These are phyloP conservation scores for Skeletonema marinoi DNA, from an alignment of 108 stramenopile genomes.

Conservation along the genomic window DNA sequence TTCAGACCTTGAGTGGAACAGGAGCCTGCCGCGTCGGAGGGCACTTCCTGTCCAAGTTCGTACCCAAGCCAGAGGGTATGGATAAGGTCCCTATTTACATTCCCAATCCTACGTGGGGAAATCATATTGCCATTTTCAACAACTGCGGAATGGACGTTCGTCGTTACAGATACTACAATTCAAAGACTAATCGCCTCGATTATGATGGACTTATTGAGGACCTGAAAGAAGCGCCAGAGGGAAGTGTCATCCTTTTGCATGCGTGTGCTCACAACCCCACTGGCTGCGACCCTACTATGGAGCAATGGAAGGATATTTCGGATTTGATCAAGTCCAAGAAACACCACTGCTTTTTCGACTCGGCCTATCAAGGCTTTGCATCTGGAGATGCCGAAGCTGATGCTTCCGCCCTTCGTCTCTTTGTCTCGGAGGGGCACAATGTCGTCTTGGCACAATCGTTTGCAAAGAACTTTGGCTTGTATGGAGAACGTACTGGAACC, in stretches of 20 bases:
- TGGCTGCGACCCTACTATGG: slow-evolving; percentile 92
- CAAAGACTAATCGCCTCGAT: slow-evolving; percentile 85
- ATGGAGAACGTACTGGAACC: slow-evolving; percentile 96
- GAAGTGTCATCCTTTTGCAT: slow-evolving; percentile 91
- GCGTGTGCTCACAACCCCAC: slow-evolving; percentile 99
- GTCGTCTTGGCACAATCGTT: slow-evolving; percentile 94
- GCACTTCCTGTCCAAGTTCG: slow-evolving; percentile 83
- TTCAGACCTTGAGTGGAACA: slow-evolving; percentile 95
- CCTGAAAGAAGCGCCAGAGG: slow-evolving; percentile 79
- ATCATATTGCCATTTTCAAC: slow-evolving; percentile 93
- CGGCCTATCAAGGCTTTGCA: slow-evolving; percentile 99
- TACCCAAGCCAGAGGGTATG: slow-evolving; percentile 34
- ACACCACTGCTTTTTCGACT: slow-evolving; percentile 94
- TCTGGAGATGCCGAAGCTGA: slow-evolving; percentile 95
- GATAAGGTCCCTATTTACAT: slow-evolving; percentile 73
- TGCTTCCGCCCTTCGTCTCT: slow-evolving; percentile 88
- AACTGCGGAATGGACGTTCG: slow-evolving; percentile 86
- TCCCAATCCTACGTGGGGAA: slow-evolving; percentile 97
- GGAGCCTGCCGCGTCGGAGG: slow-evolving; percentile 96
- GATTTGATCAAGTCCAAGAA: slow-evolving; percentile 73
- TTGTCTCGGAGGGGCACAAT: slow-evolving; percentile 88
- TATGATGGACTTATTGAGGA: slow-evolving; percentile 88
- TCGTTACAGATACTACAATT: slow-evolving; percentile 92
- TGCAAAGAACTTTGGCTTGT: slow-evolving; percentile 99
- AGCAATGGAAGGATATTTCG: slow-evolving; percentile 90